Percentiles rank a stretch among this genome's conserved stretches.
Conservation (phyloP, 2,329 filamentous ascomycete genomes). For the Talaromyces piceae region DNA sequence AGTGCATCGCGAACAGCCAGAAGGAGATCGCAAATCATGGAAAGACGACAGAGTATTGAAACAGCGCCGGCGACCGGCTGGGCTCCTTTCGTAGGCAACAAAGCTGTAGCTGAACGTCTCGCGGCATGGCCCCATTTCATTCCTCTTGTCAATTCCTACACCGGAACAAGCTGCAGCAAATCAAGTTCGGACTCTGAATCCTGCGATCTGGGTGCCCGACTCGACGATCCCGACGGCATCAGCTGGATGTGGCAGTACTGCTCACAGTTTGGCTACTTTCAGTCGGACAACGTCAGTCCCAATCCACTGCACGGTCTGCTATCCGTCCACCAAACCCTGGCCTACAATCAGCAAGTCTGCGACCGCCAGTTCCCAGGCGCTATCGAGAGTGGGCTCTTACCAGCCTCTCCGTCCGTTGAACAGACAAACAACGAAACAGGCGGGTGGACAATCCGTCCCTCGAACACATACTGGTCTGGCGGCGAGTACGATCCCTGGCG, state of each 20-base stretch:
- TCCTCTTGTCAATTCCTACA: constrained; percentile 31
- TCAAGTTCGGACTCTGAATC: constrained; percentile 16
- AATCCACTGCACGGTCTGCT: constrained; percentile 41
- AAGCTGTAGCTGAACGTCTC: constrained; percentile 37
- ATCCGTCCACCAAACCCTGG: constrained; percentile 40
- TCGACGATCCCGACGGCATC: constrained; percentile 32
- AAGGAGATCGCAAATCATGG: not conserved
- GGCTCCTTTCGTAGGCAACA: constrained; percentile 33
- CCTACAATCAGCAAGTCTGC: constrained; percentile 40
- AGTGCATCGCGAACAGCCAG: not conserved
- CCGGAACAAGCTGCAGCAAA: constrained; percentile 35
- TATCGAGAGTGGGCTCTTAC: constrained; percentile 31
- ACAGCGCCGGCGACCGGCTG: constrained; percentile 35
- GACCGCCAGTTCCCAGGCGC: constrained; percentile 43
- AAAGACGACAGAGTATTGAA: not conserved
- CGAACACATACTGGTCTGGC: constrained; percentile 45
- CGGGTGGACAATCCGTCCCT: constrained; percentile 46
- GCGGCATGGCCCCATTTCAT: constrained; percentile 34
- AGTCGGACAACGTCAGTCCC: constrained; percentile 34
- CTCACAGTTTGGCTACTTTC: constrained; percentile 47
- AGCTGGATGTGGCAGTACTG: constrained; percentile 48
- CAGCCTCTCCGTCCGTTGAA: constrained; percentile 31
- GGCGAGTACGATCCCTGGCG: constrained; percentile 49
- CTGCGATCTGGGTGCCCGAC: constrained; percentile 32
- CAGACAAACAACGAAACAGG: constrained; percentile 39